phyloP scores from a whole-genome alignment of 495 filamentous ascomycete species.

The Schizothecium vesticola region DNA sequence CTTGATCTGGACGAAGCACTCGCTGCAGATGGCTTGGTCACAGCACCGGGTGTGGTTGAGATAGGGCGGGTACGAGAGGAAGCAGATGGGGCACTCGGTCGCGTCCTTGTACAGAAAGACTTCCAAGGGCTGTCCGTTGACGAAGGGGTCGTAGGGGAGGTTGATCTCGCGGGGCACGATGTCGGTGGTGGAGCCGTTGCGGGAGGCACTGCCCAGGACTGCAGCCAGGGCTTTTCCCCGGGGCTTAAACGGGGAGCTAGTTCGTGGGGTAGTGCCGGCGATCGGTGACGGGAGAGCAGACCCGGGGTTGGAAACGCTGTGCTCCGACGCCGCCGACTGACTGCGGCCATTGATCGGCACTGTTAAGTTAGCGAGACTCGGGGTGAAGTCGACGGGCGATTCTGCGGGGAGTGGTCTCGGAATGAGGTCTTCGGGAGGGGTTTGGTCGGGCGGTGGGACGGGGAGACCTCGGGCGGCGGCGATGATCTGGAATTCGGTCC shows the following conservation, averaged over 20 bases:
- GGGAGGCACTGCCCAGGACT: slow-evolving; percentile 64
- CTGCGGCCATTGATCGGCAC: slow-evolving; percentile 71
- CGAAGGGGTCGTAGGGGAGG: slow-evolving; percentile 75
- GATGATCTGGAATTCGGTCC: slow-evolving; percentile 91
- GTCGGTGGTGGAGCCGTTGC: slow-evolving; percentile 62
- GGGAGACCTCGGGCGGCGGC: slow-evolving; percentile 82
- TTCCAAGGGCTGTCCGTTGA: slow-evolving; percentile 88
- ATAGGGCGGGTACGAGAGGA: slow-evolving; percentile 91
- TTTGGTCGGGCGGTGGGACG: slow-evolving; percentile 77
- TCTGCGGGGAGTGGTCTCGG: slow-evolving; percentile 40
- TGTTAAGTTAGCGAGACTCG: slow-evolving; percentile 60
- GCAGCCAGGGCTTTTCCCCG: slow-evolving; percentile 75
- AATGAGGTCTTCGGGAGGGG: slow-evolving; percentile 61
- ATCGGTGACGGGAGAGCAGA: slow-evolving; percentile 55
- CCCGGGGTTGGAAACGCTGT: slow-evolving; percentile 42
- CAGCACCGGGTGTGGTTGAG: slow-evolving; percentile 95
- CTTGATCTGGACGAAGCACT: slow-evolving; percentile 99
- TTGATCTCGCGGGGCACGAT: slow-evolving; percentile 69
- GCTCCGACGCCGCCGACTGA: slow-evolving; percentile 69
- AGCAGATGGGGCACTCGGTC: slow-evolving; percentile 91
- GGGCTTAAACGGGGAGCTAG: slow-evolving; percentile 50
- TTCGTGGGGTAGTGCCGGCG: slow-evolving; percentile 32
- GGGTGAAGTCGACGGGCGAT: slow-evolving; percentile 25
- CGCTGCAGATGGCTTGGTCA: slow-evolving; percentile 94
- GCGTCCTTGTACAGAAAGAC: slow-evolving; percentile 89